Evolutionary conservation across 2,329 filamentous ascomycete species (phyloP).

Genomic region (Ophiostoma triangulosporum): DNA sequence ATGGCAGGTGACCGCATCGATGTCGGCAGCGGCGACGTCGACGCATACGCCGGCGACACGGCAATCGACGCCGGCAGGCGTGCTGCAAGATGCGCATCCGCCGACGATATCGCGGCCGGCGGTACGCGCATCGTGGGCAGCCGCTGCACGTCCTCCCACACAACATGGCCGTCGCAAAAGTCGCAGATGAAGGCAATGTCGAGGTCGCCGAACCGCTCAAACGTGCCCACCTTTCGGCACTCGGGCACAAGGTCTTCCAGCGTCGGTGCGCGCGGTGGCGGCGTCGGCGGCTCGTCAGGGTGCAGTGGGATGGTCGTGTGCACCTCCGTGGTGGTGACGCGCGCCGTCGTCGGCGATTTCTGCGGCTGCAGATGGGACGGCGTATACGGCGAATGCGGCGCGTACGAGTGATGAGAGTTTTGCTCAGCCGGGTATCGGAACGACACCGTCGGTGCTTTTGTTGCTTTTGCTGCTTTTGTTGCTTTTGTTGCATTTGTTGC

Average conservation of each 20-base stretch:
- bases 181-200: slow-evolving; percentile 48
- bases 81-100: neutral
- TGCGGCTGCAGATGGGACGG: neutral
- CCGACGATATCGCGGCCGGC: slow-evolving; percentile 16
- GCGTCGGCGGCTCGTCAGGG: slow-evolving; percentile 1
- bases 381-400: neutral
- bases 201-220: slow-evolving; percentile 39
- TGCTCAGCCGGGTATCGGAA: neutral
- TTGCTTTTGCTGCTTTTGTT: neutral
- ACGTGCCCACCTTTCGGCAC: slow-evolving; percentile 40
- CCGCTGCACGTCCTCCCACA: slow-evolving; percentile 42
- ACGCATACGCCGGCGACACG: neutral
- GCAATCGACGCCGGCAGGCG: neutral
- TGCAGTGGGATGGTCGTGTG: slow-evolving; percentile 6
- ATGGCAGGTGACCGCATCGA: neutral
- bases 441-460: neutral
- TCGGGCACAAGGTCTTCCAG: slow-evolving; percentile 34
- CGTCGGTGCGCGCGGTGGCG: slow-evolving; percentile 11
- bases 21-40: neutral
- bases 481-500: neutral
- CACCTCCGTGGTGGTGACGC: neutral
- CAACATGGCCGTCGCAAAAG: slow-evolving; percentile 45
- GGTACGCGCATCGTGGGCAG: slow-evolving; percentile 34
- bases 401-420: neutral
- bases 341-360: neutral